Percentiles rank a stretch among this genome's conserved stretches.
Conservation (phyloP, 2,329 filamentous ascomycete species). For the Aschersonia sp. region DNA sequence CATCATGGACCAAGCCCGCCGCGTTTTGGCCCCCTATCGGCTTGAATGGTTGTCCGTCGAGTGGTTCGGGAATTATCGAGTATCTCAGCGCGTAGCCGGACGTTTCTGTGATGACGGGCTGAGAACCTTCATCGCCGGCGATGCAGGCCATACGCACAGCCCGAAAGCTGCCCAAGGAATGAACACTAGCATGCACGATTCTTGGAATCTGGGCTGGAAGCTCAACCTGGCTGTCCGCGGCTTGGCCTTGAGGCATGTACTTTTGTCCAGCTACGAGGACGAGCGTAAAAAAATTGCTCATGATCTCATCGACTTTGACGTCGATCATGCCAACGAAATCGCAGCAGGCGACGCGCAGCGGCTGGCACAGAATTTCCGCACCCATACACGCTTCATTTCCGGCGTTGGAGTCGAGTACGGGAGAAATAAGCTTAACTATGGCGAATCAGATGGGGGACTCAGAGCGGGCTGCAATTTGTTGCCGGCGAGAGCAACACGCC, state of each 20-base stretch:
- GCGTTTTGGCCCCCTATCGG: slow-evolving; percentile 24
- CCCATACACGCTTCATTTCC: neutral
- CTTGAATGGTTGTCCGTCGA: neutral
- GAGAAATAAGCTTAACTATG: neutral
- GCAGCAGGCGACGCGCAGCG: neutral
- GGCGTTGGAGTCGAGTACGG: neutral
- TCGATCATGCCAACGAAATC: neutral
- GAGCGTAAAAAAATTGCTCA: slow-evolving; percentile 33
- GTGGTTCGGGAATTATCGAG: slow-evolving; percentile 2
- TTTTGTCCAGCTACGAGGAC: slow-evolving; percentile 22
- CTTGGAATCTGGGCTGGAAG: slow-evolving; percentile 1
- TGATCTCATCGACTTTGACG: slow-evolving; percentile 29
- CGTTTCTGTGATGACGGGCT: neutral
- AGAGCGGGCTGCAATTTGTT: neutral
- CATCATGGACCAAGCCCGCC: slow-evolving; percentile 37
- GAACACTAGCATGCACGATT: neutral
- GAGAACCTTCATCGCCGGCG: neutral
- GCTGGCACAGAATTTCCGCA: neutral
- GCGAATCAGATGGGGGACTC: neutral
- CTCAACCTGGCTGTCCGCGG: neutral
- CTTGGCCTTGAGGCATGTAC: slow-evolving; percentile 12
- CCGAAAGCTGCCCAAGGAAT: slow-evolving; percentile 1
- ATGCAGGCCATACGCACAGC: neutral
- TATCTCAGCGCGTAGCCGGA: neutral
- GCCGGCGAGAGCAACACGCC: neutral